A percentile compares a stretch with the other conserved stretches of the same genome.
phyloP scores from a whole-genome alignment of 2,329 filamentous ascomycete genomes.

The Exutisphaerella laricina region DNA sequence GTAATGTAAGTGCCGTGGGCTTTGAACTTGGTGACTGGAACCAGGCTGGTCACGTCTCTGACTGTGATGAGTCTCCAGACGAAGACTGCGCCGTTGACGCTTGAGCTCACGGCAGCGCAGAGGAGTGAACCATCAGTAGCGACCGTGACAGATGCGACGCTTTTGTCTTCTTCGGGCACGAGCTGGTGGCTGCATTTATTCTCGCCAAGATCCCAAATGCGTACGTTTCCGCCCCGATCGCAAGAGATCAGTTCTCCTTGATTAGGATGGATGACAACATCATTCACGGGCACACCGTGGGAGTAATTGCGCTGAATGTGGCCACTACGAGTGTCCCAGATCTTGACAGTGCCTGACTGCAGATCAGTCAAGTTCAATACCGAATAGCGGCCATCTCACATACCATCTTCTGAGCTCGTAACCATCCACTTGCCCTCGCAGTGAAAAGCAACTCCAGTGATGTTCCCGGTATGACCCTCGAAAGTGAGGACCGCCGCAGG shows the following conservation, averaged over 20 bases:
- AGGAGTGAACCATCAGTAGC: slow-evolving; percentile 89
- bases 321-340: slow-evolving; percentile 87
- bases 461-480: slow-evolving; percentile 91
- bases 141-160: slow-evolving; percentile 89
- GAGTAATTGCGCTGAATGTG: slow-evolving; percentile 87
- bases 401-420: slow-evolving; percentile 87
- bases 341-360: slow-evolving; percentile 66
- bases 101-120: slow-evolving; percentile 74
- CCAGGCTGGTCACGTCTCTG: slow-evolving; percentile 73
- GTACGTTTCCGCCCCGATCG: slow-evolving; percentile 84
- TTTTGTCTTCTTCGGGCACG: slow-evolving; percentile 91
- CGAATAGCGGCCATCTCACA: not conserved
- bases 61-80: slow-evolving; percentile 91
- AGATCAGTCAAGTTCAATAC: slow-evolving; percentile 2
- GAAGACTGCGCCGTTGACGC: slow-evolving; percentile 84
- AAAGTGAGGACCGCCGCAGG: slow-evolving; percentile 89
- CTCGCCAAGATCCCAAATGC: slow-evolving; percentile 94
- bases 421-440: slow-evolving; percentile 99
- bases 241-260: slow-evolving; percentile 98
- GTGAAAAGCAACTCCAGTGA: slow-evolving; percentile 95
- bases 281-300: slow-evolving; percentile 84
- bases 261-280: slow-evolving; percentile 99
- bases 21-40: slow-evolving; percentile 82
- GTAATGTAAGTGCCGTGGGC: slow-evolving; percentile 92
- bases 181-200: slow-evolving; percentile 96